Base-by-base conservation (phyloP, 2,329 filamentous ascomycete genomes). In the Coniella vitis region DNA sequence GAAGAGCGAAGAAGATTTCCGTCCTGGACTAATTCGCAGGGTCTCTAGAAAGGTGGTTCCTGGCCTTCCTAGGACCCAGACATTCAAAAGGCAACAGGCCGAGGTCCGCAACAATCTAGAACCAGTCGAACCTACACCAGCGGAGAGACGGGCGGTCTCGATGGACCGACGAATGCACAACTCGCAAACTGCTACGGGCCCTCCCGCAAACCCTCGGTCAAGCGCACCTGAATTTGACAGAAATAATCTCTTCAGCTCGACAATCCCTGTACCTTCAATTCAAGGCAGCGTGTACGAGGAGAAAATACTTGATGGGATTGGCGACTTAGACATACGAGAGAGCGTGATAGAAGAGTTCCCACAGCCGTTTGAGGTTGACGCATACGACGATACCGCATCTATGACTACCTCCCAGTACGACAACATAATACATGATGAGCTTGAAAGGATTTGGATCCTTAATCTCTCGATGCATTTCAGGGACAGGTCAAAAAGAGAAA, bases 381-480 rank as follows among this genome's bases (percentile, higher is more conserved):
- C 64, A 14, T 57, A 58, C 16, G 51, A 63, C 19, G 75, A 79
- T 56, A 65, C 66, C 2, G 70, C 65, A 19, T 78, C 75, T 17
- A 67, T 74, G 54, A 73, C 75, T 14, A 70, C 70, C 3, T 74
- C 75, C 3, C 68, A 75, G 51, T 78, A 86, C 59, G 79, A 86
- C 46, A 70, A 74, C 45, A 73, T 80, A 58, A 77, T 95, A 56
- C 81, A 86, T 55, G 81, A 87, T 54, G 91, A 97, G 65, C 76
- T 96, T 48, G 90, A 96, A 61, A 79, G 76, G 53, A 84, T 79
- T 60, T 98, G 93, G 93, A 97, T 98, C 52, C 73, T 98, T 57
- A 98, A 98, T 62, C 76, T 97, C 52, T 96, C 90, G 67, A 96
- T 98, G 93, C 90, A 95, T 65, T 98, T 96, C 65, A 82, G 90